These are phyloP conservation scores for Claviceps pusilla DNA, from an alignment of 2,329 filamentous ascomycete species.

Conservation along the genomic window DNA sequence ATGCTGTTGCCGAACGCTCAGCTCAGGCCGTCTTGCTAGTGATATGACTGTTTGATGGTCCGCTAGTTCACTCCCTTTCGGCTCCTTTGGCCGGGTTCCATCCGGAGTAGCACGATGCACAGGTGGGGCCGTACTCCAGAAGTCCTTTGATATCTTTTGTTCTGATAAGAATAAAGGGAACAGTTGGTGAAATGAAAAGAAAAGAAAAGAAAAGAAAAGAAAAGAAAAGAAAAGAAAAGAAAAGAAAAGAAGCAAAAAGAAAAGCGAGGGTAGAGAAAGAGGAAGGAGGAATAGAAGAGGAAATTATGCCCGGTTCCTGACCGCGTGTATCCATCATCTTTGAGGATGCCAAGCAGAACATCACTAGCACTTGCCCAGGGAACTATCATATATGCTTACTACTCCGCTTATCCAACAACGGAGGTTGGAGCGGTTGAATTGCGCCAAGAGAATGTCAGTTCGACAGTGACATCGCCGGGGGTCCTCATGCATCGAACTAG, in stretches of 20 bases:
- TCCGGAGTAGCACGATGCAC: slow-evolving; percentile 2
- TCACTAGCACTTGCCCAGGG: background rate
- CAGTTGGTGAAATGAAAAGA: background rate
- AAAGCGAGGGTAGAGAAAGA: background rate
- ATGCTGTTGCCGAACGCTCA: background rate
- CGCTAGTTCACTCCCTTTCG: background rate
- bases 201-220: background rate
- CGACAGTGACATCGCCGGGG: background rate
- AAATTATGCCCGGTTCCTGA: background rate
- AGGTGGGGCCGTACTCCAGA: slow-evolving; percentile 1
- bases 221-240: background rate
- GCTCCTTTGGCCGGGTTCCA: slow-evolving; percentile 1
- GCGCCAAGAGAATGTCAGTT: background rate
- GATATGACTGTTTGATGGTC: background rate
- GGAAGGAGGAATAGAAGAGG: background rate
- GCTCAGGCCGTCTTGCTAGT: background rate
- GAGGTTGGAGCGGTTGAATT: background rate
- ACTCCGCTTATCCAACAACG: background rate
- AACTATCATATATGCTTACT: background rate
- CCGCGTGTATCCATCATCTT: background rate
- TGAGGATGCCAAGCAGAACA: background rate
- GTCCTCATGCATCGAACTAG: background rate
- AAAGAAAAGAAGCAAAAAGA: no score
- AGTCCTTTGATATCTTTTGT: background rate
- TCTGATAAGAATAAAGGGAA: background rate